A percentile compares a stretch with the other conserved stretches of the same genome.
Conservation (phyloP, 495 filamentous ascomycete genomes). For the Podospora conica region DNA sequence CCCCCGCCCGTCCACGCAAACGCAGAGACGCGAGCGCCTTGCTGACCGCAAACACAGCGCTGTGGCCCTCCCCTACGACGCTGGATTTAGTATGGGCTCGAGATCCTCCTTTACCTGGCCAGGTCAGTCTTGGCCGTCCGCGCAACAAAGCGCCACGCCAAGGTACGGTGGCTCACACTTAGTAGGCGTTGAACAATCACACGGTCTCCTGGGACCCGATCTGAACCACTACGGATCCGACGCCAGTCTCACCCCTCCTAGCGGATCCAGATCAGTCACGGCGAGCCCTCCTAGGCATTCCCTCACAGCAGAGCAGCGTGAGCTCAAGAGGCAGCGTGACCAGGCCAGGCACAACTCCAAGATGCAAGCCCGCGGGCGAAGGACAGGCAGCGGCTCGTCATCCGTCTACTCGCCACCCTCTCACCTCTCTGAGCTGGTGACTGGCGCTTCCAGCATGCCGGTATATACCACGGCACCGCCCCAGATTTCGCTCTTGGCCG, state of each 20-base stretch:
- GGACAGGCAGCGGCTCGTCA: constrained; percentile 38
- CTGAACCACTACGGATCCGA: constrained; percentile 35
- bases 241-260: constrained; percentile 39
- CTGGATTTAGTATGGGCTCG: constrained; percentile 40
- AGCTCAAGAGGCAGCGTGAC: constrained; percentile 44
- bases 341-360: constrained; percentile 41
- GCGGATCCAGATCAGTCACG: constrained; percentile 39
- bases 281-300: constrained; percentile 40
- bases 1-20: background rate
- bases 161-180: constrained; percentile 12
- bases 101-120: constrained; percentile 41
- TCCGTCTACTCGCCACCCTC: constrained; percentile 37
- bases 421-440: constrained; percentile 36
- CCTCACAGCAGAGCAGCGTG: constrained; percentile 43
- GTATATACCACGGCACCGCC: constrained; percentile 43
- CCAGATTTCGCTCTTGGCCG: constrained; percentile 40
- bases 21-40: background rate
- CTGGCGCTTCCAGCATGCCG: constrained; percentile 32
- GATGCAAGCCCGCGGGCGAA: constrained; percentile 31
- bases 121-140: constrained; percentile 17
- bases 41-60: constrained; percentile 30
- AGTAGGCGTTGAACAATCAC: constrained; percentile 32
- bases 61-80: constrained; percentile 41
- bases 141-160: background rate
- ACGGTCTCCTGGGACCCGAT: constrained; percentile 35